Conservation (phyloP, 768 basidiomycete species). For the Boletus tomentosulus region DNA sequence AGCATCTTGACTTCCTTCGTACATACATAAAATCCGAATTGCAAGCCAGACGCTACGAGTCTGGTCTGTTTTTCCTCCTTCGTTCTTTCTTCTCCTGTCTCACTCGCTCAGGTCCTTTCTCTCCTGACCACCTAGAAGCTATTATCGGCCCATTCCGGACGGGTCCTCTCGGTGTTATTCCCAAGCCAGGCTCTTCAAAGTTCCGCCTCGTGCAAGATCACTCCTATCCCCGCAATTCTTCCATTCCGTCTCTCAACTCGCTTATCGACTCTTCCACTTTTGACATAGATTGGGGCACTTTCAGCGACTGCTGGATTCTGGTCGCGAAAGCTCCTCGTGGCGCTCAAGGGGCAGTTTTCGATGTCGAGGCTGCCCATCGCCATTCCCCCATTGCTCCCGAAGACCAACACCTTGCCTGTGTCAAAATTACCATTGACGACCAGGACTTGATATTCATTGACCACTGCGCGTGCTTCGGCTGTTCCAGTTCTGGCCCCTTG, state of each 20-base stretch:
- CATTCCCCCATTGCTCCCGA: too few relatives aligned
- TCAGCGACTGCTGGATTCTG: too few relatives aligned
- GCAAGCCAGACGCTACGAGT: too few relatives aligned
- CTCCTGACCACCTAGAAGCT: slow-evolving; percentile 18
- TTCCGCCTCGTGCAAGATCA: slow-evolving; percentile 32
- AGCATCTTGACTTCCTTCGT: too few relatives aligned
- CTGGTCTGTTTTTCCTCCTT: slow-evolving; percentile 22
- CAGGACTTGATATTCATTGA: slow-evolving; percentile 7
- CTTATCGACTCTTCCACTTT: too few relatives aligned
- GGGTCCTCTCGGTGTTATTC: slow-evolving; percentile 38
- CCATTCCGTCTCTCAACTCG: too few relatives aligned
- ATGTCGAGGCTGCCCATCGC: too few relatives aligned
- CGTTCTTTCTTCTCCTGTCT: too few relatives aligned
- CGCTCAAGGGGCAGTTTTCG: too few relatives aligned
- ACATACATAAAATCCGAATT: too few relatives aligned
- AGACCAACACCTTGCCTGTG: neutral
- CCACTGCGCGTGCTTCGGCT: slow-evolving; percentile 20
- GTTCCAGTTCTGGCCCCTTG: slow-evolving; percentile 22
- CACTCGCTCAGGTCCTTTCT: slow-evolving; percentile 14
- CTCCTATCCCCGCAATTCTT: slow-evolving; percentile 14
- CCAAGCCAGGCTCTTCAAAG: slow-evolving; percentile 27
- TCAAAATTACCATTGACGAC: neutral
- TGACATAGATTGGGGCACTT: too few relatives aligned
- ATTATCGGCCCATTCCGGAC: slow-evolving; percentile 40
- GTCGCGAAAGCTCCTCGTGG: too few relatives aligned